These are phyloP conservation scores for Geranomyces michiganensis DNA, from an alignment of 192 early-diverging fungal species.

Conservation along the genomic window DNA sequence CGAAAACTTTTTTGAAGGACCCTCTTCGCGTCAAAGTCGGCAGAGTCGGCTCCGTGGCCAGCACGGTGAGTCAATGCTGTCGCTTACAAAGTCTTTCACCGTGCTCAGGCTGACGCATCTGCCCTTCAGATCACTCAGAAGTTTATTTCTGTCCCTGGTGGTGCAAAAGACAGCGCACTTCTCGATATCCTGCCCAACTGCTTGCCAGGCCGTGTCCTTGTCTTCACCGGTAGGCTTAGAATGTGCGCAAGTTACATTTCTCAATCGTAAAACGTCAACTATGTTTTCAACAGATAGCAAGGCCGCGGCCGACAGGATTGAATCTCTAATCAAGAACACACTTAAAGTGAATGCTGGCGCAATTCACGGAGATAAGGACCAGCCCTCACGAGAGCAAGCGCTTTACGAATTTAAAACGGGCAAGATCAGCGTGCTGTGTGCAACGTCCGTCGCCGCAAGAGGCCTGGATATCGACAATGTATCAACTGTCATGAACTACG, in stretches of 20 bases:
- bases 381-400: constrained; percentile 94
- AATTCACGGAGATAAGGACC: constrained; percentile 96
- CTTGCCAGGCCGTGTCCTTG: constrained; percentile 52
- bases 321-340: constrained; percentile 31
- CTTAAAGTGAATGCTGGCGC: constrained; percentile 62
- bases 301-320: constrained; percentile 49
- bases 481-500: constrained; percentile 84
- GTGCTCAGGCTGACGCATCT: too few species aligned
- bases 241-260: constrained; percentile 82
- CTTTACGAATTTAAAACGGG: constrained; percentile 89
- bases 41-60: constrained; percentile 80
- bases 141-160: constrained; percentile 73
- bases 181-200: background rate
- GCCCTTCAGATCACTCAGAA: constrained; percentile 88
- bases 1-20: constrained; percentile 78
- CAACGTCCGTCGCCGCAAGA: constrained; percentile 94
- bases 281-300: constrained; percentile 35
- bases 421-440: constrained; percentile 81
- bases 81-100: too few species aligned
- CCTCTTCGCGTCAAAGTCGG: constrained; percentile 76
- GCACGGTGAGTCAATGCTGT: too few species aligned
- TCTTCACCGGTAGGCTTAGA: constrained; percentile 41
- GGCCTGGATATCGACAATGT: constrained; percentile 77
- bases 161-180: constrained; percentile 75
- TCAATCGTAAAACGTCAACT: constrained; percentile 24